Evolutionary conservation across 257 asterid species (phyloP).

Genomic region (Solanum verrucosum): DNA sequence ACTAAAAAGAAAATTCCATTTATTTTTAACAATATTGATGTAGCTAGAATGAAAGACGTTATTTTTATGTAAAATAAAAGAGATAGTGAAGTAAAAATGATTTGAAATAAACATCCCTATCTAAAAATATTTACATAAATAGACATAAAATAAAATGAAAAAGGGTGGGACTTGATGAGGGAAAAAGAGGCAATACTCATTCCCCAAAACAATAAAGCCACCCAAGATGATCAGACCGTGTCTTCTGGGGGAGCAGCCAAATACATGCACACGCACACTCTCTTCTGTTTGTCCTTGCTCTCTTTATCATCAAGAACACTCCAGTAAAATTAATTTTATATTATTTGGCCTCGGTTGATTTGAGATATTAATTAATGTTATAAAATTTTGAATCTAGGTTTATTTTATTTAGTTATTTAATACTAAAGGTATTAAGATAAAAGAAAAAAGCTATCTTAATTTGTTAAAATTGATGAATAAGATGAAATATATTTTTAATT

Average conservation of each 20-base stretch:
- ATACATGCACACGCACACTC: not conserved
- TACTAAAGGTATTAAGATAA: not conserved
- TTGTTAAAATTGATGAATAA: too few species aligned
- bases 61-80: not conserved
- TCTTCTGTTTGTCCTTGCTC: not conserved
- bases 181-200: not conserved
- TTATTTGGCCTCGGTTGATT: not conserved
- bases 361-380: not conserved
- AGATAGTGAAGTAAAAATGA: not conserved
- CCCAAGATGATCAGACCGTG: slow-evolving; percentile 9
- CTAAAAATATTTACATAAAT: not conserved
- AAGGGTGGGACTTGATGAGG: not conserved
- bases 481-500: too few species aligned
- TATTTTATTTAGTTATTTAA: too few species aligned
- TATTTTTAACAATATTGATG: not conserved
- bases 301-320: not conserved
- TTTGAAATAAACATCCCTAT: not conserved
- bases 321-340: not conserved
- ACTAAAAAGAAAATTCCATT: not conserved
- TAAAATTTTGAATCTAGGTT: too few species aligned
- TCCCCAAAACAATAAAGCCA: slow-evolving; percentile 10
- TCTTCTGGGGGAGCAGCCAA: slow-evolving; percentile 9
- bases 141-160: not conserved
- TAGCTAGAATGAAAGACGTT: not conserved
- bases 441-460: too few species aligned